Evolutionary conservation across 352 stramenopile genomes (phyloP), one percentile per base, ranked within the genome.

Genomic region (Pythium myriotylum): DNA sequence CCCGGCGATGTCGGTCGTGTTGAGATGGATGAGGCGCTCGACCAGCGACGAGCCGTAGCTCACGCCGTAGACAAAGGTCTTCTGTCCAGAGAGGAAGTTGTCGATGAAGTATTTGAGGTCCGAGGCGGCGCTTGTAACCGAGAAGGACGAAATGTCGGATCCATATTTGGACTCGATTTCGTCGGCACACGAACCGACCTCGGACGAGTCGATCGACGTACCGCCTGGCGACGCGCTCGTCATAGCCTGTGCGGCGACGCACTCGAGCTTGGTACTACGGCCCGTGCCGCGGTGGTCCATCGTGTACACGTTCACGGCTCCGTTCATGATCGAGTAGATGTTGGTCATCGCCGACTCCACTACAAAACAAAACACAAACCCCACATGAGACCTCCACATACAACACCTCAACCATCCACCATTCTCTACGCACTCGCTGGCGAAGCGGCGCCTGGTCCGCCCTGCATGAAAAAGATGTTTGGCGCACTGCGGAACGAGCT

Each of bases 41-140:
- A 77, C 70, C 16, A 86, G 48, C 37, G 67, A 83, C 35, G 78
- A 76, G 40, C 78, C 78, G 59, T 88, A 88, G 66, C 78, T 85
- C 22, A 75, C 69, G n/a, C 76, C 79, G 37, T 87, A 84, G 5
- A 87, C 58, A 46, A 67, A 84, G 17, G 68, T 64, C 23, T 79
- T 48, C 35, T 66, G 43, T 10, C 27, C 27, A 2, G 35, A 50
- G 14, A 62, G 41, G 24, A 65, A 59, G 19, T 27, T 43, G 14
- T n/a, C 24, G 26, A 68, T 48, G 26, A 63, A 71, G 10, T 56
- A 39, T 14, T 37, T 62, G 9, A 88, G 29, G 50, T 88, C 78
- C 2, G 22, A 65, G 4, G 77, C 77, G 0, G 76, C 76, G 13
- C 70, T 85, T 17, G 80, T 84, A 12, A 84, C 68, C 9, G 74